Conservation (phyloP, 2,329 filamentous ascomycete genomes). For the Graphiopsis chlorocephala region DNA sequence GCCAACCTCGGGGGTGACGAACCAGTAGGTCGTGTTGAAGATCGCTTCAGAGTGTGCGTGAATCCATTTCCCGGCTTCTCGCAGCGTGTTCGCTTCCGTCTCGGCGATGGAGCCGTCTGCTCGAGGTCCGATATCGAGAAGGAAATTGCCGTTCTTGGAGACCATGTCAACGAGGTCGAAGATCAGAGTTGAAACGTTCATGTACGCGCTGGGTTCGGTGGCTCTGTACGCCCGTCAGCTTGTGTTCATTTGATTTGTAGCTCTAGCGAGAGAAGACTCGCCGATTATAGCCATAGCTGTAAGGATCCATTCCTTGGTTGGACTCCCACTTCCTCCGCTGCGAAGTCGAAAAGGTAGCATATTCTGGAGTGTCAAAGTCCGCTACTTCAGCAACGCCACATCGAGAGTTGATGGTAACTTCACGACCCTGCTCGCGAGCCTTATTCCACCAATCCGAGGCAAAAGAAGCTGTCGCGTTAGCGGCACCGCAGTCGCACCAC, state of each 20-base stretch:
- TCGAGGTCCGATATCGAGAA: slow-evolving; percentile 30
- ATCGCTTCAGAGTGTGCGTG: slow-evolving; percentile 53
- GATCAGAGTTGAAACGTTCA: slow-evolving; percentile 27
- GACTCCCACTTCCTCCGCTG: slow-evolving; percentile 59
- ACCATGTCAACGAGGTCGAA: slow-evolving; percentile 30
- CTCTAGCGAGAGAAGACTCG: background rate
- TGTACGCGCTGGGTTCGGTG: slow-evolving; percentile 17
- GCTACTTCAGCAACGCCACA: slow-evolving; percentile 52
- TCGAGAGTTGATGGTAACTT: slow-evolving; percentile 56
- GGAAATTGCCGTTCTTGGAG: slow-evolving; percentile 40
- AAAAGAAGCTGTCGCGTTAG: slow-evolving; percentile 44
- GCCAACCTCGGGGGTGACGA: slow-evolving; percentile 45
- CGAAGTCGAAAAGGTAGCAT: slow-evolving; percentile 49
- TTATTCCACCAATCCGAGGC: slow-evolving; percentile 44
- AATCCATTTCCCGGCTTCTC: slow-evolving; percentile 55
- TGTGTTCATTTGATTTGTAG: background rate
- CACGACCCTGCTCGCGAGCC: slow-evolving; percentile 39
- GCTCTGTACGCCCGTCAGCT: background rate
- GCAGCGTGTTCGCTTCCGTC: slow-evolving; percentile 48
- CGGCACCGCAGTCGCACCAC: slow-evolving; percentile 49
- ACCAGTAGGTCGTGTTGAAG: slow-evolving; percentile 58
- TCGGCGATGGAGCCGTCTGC: slow-evolving; percentile 42
- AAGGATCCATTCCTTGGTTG: slow-evolving; percentile 60
- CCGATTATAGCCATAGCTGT: slow-evolving; percentile 57
- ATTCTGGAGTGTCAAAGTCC: slow-evolving; percentile 63